These are phyloP conservation scores for Cymbopogon citratus DNA, from an alignment of 176 grass and related monocot genomes.

Conservation along the genomic window DNA sequence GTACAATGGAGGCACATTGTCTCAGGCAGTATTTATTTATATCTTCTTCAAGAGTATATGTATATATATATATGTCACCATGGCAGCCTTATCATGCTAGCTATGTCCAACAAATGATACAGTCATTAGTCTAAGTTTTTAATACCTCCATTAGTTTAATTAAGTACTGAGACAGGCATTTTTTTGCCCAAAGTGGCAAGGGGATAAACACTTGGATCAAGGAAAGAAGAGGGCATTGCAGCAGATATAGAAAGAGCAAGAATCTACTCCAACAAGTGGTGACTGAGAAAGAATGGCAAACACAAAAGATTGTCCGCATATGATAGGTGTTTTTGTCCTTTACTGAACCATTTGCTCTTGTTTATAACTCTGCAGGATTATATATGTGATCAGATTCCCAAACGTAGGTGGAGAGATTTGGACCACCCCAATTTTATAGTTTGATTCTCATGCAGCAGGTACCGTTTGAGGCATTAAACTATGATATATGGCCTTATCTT, in stretches of 20 bases:
- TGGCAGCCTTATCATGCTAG: neutral
- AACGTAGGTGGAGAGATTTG: conserved; percentile 25
- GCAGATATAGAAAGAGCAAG: conserved; percentile 41
- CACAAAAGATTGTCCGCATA: conserved; percentile 34
- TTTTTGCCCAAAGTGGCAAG: conserved; percentile 45
- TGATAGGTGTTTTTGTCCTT: conserved; percentile 36
- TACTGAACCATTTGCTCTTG: conserved; percentile 27
- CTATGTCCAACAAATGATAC: conserved; percentile 26
- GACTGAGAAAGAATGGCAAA: conserved; percentile 32
- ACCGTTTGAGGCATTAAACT: conserved; percentile 41
- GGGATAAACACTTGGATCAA: conserved; percentile 37
- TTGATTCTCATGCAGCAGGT: conserved; percentile 42
- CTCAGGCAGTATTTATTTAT: conserved; percentile 29
- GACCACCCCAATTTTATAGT: conserved; percentile 32
- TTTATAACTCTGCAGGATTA: conserved; percentile 14
- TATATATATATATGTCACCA: conserved; percentile 1
- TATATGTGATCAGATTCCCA: conserved; percentile 37
- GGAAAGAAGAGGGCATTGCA: conserved; percentile 15
- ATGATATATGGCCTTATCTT: conserved; percentile 23
- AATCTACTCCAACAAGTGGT: conserved; percentile 34
- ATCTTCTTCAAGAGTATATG: conserved; percentile 11
- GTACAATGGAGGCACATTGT: conserved; percentile 3
- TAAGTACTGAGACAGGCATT: conserved; percentile 19
- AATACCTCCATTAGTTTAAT: neutral
- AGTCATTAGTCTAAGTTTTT: conserved; percentile 30